Percentiles rank a stretch among this genome's conserved stretches.
Evolutionary conservation across 2,329 filamentous ascomycete genomes (phyloP).

Genomic region (Microdochium paspali): DNA sequence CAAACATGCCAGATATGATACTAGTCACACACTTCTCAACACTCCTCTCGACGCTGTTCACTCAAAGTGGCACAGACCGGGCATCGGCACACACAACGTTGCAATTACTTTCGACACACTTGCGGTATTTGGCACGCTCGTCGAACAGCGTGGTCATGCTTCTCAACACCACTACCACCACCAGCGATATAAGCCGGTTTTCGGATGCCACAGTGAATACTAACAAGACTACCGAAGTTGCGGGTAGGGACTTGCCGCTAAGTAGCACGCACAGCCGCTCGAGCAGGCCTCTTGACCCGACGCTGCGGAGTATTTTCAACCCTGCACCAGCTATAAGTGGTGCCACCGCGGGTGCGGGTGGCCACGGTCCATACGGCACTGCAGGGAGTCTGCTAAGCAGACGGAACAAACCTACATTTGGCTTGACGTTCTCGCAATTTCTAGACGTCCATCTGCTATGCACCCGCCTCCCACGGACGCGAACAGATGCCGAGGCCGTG

Average conservation of each 20-base stretch:
- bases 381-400: constrained; percentile 10
- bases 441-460: constrained; percentile 45
- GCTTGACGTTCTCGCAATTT: constrained; percentile 43
- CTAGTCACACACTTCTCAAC: constrained; percentile 45
- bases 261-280: neutral
- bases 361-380: constrained; percentile 5
- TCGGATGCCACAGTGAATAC: constrained; percentile 4
- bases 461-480: constrained; percentile 29
- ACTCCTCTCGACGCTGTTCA: constrained; percentile 42
- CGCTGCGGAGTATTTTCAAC: constrained; percentile 40
- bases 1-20: constrained; percentile 31
- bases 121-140: constrained; percentile 34
- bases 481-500: constrained; percentile 27
- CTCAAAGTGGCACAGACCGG: constrained; percentile 28
- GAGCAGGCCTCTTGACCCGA: constrained; percentile 25
- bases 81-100: constrained; percentile 36
- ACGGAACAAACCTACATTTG: constrained; percentile 40
- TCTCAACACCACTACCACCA: constrained; percentile 28
- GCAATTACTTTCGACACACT: constrained; percentile 34
- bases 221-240: constrained; percentile 1
- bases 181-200: neutral
- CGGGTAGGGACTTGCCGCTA: neutral
- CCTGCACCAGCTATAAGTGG: constrained; percentile 16
- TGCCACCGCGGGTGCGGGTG: neutral
- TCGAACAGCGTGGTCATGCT: constrained; percentile 40